Evolutionary conservation across 2,329 filamentous ascomycete species (phyloP), one percentile per base, ranked within the genome.

Genomic region (Verticillium albo-atrum): DNA sequence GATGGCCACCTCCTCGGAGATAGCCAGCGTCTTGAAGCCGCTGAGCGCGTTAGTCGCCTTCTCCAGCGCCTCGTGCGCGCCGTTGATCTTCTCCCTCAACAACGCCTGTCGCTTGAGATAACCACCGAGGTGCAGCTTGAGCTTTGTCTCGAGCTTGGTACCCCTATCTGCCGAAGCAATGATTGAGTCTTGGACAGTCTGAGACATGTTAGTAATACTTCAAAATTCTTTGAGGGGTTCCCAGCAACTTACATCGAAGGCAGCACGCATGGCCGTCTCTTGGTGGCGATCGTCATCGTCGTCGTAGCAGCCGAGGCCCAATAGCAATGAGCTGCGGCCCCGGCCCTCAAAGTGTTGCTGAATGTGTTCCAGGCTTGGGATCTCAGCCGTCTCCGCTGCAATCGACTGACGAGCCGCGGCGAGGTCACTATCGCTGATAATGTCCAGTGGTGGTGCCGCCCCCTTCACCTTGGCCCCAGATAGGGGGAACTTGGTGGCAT

Each of bases 111-210:
- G 89, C 66, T 92, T 88, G 72, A 93, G 88, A 75, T 99, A 99
- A 15, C 95, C 95, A 26, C 93, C 93, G 2, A 96, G 86, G 68
- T 95, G 89, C 58, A 96, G 81, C 0, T 82, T 81, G n/a, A 99
- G 84, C 75, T 95, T 97, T 83, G 97, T 97, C 75, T 98, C 93
- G 1, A 96, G 79, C 74, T 94, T 96, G 70, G 92, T 91, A 58
- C 90, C 91, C 60, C 88, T 84, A 66, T 94, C 88, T 3, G 93
- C 95, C 0, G 87, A 86, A 3, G 83, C 78, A 66, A 90, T 82
- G 63, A 97, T 89, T 7, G 83, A 80, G 54, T 90, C 84, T 74
- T 95, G 90, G 2, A 92, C 83, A 53, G 82, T 82, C 87, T 90
- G 58, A 56, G n/a, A 5, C 5, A 15, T 30, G 56, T 60, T 55